These are phyloP conservation scores for Anthracocystis panici-leucophaei DNA, from an alignment of 1,284 basidiomycete genomes.

Conservation along the genomic window DNA sequence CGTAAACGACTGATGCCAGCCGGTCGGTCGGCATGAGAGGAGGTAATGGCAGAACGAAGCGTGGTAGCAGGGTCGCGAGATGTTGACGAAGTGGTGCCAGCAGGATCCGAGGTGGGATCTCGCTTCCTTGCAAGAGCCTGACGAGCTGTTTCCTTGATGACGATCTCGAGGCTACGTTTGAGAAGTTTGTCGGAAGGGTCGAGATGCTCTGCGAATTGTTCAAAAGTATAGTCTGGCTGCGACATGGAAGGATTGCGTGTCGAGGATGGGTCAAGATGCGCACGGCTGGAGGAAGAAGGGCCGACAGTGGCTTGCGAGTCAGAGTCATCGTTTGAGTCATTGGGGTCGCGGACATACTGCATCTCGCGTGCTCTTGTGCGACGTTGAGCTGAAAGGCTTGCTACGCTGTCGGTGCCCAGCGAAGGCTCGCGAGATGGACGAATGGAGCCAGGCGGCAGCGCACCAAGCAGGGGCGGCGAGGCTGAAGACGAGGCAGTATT, in stretches of 20 bases:
- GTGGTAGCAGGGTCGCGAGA: constrained; percentile 26
- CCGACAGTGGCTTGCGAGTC: constrained; percentile 21
- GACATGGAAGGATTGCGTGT: constrained; percentile 23
- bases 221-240: constrained; percentile 50
- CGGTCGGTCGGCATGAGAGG: constrained; percentile 15
- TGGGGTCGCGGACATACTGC: constrained; percentile 43
- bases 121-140: constrained; percentile 44
- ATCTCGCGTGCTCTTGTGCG: constrained; percentile 33
- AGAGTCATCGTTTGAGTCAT: constrained; percentile 39
- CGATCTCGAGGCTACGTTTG: constrained; percentile 46
- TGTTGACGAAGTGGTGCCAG: constrained; percentile 4
- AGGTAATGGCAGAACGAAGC: constrained; percentile 32
- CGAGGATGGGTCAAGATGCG: constrained; percentile 30
- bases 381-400: constrained; percentile 40
- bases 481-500: background rate
- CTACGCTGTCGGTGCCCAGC: constrained; percentile 38
- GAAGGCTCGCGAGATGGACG: constrained; percentile 27
- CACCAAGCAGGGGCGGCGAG: constrained; percentile 7
- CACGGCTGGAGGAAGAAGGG: constrained; percentile 5
- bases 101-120: constrained; percentile 14
- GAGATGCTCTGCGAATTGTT: constrained; percentile 51
- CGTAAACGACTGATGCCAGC: background rate
- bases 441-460: constrained; percentile 5
- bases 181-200: constrained; percentile 49
- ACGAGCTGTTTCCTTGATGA: constrained; percentile 53